A percentile compares a stretch with the other conserved stretches of the same genome.
Conservation (phyloP, 2,329 filamentous ascomycete species). For the Diplodia corticola region DNA sequence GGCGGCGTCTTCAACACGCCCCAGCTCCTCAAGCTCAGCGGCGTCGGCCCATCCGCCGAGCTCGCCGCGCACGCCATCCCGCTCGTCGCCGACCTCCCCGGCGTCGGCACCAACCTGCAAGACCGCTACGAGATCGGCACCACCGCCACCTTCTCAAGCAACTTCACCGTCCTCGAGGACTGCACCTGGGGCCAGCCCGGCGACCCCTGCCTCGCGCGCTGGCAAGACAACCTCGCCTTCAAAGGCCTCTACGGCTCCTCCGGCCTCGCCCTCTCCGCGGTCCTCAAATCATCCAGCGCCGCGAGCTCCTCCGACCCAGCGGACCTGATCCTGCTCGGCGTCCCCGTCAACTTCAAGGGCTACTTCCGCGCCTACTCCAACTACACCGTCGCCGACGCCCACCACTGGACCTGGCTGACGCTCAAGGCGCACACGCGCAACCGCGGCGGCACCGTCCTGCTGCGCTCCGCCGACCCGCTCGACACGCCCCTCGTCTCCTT, state of each 20-base stretch:
- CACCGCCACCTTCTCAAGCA: constrained; percentile 46
- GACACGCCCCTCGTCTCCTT: constrained; percentile 60
- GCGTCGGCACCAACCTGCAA: constrained; percentile 65
- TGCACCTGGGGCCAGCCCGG: constrained; percentile 39
- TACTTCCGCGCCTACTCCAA: constrained; percentile 58
- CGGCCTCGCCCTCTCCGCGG: constrained; percentile 55
- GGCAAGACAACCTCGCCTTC: constrained; percentile 34
- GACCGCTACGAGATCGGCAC: constrained; percentile 61
- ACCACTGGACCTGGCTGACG: constrained; percentile 51
- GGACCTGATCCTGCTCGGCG: constrained; percentile 58
- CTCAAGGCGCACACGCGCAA: constrained; percentile 67
- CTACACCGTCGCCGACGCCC: constrained; percentile 44
- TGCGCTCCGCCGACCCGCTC: constrained; percentile 62
- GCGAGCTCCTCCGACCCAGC: constrained; percentile 47
- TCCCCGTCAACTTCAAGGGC: constrained; percentile 55
- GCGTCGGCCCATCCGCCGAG: constrained; percentile 59
- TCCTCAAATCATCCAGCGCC: constrained; percentile 36
- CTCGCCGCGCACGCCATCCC: constrained; percentile 57
- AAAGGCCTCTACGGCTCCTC: constrained; percentile 49
- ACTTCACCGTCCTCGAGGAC: constrained; percentile 39
- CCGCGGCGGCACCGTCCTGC: constrained; percentile 59
- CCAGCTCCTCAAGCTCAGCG: constrained; percentile 64
- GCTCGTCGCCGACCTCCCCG: constrained; percentile 56
- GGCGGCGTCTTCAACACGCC: constrained; percentile 63
- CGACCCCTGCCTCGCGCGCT: constrained; percentile 49